Evolutionary conservation across 177 flowering plant species (phyloP).

Genomic region (Vitis hybrid): DNA sequence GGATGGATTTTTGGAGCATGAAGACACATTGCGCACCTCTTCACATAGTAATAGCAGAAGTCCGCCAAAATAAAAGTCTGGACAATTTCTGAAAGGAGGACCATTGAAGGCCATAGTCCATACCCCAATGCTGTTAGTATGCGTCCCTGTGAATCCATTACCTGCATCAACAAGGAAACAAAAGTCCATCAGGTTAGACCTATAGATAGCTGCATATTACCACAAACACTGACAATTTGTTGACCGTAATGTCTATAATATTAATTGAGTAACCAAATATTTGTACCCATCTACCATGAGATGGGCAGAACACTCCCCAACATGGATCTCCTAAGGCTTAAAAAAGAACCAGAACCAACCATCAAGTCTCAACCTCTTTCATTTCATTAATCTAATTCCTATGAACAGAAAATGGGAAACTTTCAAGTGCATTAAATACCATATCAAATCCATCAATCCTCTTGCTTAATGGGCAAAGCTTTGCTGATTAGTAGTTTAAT

Average conservation of each 20-base stretch:
- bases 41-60: constrained; percentile 70
- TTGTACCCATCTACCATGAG: no score
- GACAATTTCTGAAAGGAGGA: constrained; percentile 62
- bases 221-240: no score
- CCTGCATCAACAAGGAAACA: constrained; percentile 27
- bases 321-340: no score
- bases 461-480: no score
- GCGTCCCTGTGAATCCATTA: constrained; percentile 54
- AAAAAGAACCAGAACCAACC: no score
- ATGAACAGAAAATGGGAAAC: background rate
- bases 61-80: constrained; percentile 71
- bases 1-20: background rate
- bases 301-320: no score
- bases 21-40: constrained; percentile 38
- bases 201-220: background rate
- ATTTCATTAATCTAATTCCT: background rate
- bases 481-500: background rate
- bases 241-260: no score
- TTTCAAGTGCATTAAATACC: background rate
- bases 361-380: background rate
- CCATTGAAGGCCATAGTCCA: constrained; percentile 73
- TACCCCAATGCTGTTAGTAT: constrained; percentile 56
- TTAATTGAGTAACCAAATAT: no score
- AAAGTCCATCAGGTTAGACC: background rate
- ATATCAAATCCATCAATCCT: background rate